Conservation (phyloP, 2,329 filamentous ascomycete genomes). For the Pseudopithomyces chartarum region DNA sequence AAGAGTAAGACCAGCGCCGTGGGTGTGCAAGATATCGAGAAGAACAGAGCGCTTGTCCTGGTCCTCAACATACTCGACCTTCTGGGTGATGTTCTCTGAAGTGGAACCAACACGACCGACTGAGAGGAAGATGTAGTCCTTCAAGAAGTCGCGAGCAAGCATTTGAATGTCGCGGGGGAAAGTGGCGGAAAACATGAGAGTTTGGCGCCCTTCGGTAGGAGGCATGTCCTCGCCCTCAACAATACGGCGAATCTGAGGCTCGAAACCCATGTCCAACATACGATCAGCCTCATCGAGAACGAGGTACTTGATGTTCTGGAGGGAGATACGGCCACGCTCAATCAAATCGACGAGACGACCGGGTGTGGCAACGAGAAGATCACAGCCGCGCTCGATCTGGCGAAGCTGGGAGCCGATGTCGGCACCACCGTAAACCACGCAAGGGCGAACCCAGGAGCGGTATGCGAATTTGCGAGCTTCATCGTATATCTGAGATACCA, state of each 20-base stretch:
- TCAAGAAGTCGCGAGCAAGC: conserved; percentile 97
- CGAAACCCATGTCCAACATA: conserved; percentile 99
- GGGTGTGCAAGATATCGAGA: conserved; percentile 94
- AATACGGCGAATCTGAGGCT: conserved; percentile 98
- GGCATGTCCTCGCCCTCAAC: conserved; percentile 99
- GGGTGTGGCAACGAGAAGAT: conserved; percentile 94
- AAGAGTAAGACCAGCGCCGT: conserved; percentile 84
- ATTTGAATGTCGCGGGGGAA: conserved; percentile 99
- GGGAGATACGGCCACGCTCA: conserved; percentile 96
- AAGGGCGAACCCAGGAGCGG: conserved; percentile 97
- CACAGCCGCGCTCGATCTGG: conserved; percentile 96
- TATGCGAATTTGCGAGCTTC: conserved; percentile 98
- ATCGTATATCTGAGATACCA: conserved; percentile 98
- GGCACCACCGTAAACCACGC: conserved; percentile 98
- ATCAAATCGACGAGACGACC: conserved; percentile 97
- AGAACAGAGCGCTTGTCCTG: conserved; percentile 97
- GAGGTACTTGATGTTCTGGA: conserved; percentile 98
- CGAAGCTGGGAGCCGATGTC: conserved; percentile 98
- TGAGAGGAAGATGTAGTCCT: conserved; percentile 98
- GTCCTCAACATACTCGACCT: conserved; percentile 97
- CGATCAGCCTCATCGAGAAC: conserved; percentile 99
- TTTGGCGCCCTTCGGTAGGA: conserved; percentile 79
- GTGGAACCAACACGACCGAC: conserved; percentile 98
- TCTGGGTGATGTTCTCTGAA: conserved; percentile 99
- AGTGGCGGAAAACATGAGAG: conserved; percentile 99